Base-by-base conservation (phyloP, 805 yeast genomes). In the Wickerhamiella allomyrinae region DNA sequence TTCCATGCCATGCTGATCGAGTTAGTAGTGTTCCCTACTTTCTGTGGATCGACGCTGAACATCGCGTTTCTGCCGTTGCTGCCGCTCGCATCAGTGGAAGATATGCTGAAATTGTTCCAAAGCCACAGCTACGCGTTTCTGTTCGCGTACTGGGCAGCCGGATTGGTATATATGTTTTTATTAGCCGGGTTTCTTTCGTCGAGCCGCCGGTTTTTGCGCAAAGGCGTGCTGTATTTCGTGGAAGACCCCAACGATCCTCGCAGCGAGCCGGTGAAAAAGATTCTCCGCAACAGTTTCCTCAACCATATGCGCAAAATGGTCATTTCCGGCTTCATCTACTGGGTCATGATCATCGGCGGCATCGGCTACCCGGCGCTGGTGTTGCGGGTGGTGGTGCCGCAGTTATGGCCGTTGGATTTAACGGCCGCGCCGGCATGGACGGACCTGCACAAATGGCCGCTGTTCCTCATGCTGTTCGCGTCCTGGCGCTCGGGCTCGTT, bases 191-290 rank as follows among this genome's bases (percentile, higher is more conserved):
- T 76, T 60, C 86, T 89, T 23, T 82, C 93, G 15, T 79, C 86
- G 86, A 70, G 78, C 17, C 69, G 98, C 47, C 64, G 71, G 36
- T 76, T 85, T 31, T 68, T 89, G 45, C 71, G 99, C 43, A 79
- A 81, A 0, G 99, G 98, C 10, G 95, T 84, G 7, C 66, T 91
- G 37, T 91, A 76, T 58, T 91, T 91, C 63, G 81, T 91, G 46
- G 72, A 95, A 52, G 85, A 94, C 19, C 95, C 95, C 4, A 95
- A 86, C 52, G 96, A 91, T 57, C 95, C 94, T 31, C 80, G 83
- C 51, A 77, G 85, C 37, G 75, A 89, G 49, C 72, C 91, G 10
- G 70, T 89, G 34, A 89, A 85, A 49, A 95, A 87, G 56, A 91
- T 94, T 1, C 60, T 91, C 41, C 79, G 81, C 44, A 76, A 81